These are phyloP conservation scores for Chytriomyces confervae DNA, from an alignment of 192 early-diverging fungal species.

Conservation along the genomic window DNA sequence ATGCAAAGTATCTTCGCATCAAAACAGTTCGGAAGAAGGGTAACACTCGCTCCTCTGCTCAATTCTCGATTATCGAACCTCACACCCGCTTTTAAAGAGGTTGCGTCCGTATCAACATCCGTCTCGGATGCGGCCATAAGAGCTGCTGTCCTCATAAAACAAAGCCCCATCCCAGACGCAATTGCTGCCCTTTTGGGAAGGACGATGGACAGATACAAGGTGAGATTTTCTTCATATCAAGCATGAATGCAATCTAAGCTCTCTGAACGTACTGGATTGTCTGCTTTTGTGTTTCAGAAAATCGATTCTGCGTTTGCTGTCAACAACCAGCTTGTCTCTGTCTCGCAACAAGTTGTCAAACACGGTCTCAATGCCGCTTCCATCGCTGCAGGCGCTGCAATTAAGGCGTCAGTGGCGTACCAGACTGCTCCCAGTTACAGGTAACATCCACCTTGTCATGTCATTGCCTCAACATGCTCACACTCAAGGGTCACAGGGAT, in stretches of 20 bases:
- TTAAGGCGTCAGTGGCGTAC: constrained; percentile 50
- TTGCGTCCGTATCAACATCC: constrained; percentile 9
- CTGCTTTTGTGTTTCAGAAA: constrained; percentile 5
- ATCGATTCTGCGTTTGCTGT: constrained; percentile 48
- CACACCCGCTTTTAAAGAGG: no score
- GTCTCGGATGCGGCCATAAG: constrained; percentile 34
- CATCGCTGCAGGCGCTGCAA: constrained; percentile 45
- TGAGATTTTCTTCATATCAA: no score
- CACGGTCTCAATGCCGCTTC: constrained; percentile 38
- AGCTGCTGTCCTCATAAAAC: constrained; percentile 49
- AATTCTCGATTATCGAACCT: no score
- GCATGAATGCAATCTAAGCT: no score
- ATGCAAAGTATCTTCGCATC: neutral
- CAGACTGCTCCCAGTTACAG: constrained; percentile 40
- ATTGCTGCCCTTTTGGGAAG: constrained; percentile 31
- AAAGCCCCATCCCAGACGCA: constrained; percentile 48
- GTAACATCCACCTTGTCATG: no score
- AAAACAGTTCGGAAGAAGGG: neutral
- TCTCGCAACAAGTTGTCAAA: constrained; percentile 42
- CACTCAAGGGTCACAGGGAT: constrained; percentile 1
- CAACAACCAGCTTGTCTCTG: constrained; percentile 37
- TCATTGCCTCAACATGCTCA: no score
- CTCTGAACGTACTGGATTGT: no score
- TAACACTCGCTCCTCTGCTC: neutral
- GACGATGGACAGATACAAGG: constrained; percentile 38